Evolutionary conservation across 106 monocot species (phyloP).

Genomic region (Dendrobium officinale): DNA sequence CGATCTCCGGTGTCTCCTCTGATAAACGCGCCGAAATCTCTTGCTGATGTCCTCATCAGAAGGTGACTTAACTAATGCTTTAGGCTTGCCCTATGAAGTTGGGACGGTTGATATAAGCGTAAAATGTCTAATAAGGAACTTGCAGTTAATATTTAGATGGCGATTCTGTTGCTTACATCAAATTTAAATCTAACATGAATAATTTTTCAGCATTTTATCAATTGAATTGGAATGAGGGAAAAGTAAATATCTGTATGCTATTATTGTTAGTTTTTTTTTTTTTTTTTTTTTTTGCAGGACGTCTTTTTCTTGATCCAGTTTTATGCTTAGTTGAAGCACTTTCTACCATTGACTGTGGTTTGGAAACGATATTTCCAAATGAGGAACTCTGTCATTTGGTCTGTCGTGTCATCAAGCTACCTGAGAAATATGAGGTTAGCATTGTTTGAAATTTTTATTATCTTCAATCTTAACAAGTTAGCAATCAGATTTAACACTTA

Average conservation of each 20-base stretch:
- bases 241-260: not conserved
- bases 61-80: no score
- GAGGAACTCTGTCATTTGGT: constrained; percentile 36
- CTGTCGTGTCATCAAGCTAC: constrained; percentile 39
- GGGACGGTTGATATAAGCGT: no score
- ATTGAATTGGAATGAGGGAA: not conserved
- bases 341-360: constrained; percentile 38
- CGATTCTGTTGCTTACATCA: not conserved
- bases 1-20: no score
- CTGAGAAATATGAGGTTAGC: constrained; percentile 71
- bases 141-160: no score
- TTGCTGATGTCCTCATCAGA: no score
- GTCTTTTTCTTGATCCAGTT: constrained; percentile 31
- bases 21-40: no score
- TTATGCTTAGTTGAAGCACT: constrained; percentile 53
- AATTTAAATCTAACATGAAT: not conserved
- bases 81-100: no score
- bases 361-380: constrained; percentile 30
- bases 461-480: not conserved
- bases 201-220: not conserved
- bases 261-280: not conserved
- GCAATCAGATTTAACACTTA: not conserved
- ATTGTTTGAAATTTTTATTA: not conserved
- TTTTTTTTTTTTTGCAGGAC: constrained; percentile 32
- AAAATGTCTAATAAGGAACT: not conserved